A percentile compares a stretch with the other conserved stretches of the same genome.
Conservation (phyloP, 2,329 filamentous ascomycete species). For the Curvularia verruculosa region DNA sequence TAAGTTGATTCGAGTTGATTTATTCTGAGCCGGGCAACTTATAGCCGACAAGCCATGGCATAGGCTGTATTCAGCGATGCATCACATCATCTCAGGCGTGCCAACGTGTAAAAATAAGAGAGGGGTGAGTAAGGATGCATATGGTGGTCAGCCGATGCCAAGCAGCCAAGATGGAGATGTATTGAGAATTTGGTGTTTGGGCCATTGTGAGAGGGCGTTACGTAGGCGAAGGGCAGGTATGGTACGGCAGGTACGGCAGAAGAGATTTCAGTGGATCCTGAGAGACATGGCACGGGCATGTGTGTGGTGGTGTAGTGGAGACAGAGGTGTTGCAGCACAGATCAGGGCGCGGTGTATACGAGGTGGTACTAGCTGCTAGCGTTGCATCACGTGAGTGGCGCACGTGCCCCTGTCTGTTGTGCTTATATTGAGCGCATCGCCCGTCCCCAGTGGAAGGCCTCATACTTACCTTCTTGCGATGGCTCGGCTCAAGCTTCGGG, state of each 20-base stretch:
- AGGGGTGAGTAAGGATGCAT: neutral
- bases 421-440: slow-evolving; percentile 2
- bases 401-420: neutral
- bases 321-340: slow-evolving; percentile 5
- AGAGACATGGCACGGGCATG: neutral
- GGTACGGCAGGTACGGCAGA: neutral
- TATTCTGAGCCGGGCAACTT: slow-evolving; percentile 1
- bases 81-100: slow-evolving; percentile 2
- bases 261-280: neutral
- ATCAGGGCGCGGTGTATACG: slow-evolving; percentile 1
- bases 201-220: neutral
- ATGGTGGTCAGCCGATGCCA: slow-evolving; percentile 2
- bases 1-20: neutral
- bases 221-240: neutral
- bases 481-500: slow-evolving; percentile 41
- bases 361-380: neutral
- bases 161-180: slow-evolving; percentile 8
- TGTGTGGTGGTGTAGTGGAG: neutral
- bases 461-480: slow-evolving; percentile 47
- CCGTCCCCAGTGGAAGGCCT: neutral
- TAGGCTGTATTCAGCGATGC: neutral
- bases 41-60: neutral
- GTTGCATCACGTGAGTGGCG: neutral
- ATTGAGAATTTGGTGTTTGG: neutral
- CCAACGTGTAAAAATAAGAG: neutral